Percentiles rank a stretch among this genome's conserved stretches.
These are phyloP conservation scores for Rhodotorula sp. DNA, from an alignment of 1,284 basidiomycete genomes.

Conservation along the genomic window DNA sequence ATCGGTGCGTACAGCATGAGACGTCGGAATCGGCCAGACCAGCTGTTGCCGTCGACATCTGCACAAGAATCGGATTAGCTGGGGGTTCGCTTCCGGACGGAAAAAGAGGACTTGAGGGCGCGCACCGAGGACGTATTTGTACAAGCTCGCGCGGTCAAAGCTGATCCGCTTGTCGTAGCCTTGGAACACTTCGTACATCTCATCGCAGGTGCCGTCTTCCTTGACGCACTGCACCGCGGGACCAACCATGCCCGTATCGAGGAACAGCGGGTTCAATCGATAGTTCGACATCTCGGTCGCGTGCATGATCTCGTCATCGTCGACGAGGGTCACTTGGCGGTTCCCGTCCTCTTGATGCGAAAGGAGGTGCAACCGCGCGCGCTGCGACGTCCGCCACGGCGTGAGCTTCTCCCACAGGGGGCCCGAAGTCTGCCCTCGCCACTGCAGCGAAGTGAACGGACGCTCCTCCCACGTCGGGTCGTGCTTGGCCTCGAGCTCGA, in stretches of 20 bases:
- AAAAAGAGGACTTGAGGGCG: neutral
- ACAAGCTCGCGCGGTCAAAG: conserved; percentile 40
- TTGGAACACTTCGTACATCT: conserved; percentile 40
- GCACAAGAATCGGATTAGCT: neutral
- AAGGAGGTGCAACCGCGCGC: conserved; percentile 38
- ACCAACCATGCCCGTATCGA: conserved; percentile 44
- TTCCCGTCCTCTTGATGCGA: conserved; percentile 34
- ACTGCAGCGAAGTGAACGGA: conserved; percentile 38
- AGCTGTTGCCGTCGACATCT: conserved; percentile 54
- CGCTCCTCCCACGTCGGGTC: conserved; percentile 41
- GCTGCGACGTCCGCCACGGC: conserved; percentile 40
- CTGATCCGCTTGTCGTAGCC: conserved; percentile 41
- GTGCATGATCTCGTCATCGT: conserved; percentile 32
- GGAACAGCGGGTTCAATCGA: conserved; percentile 39
- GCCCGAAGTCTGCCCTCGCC: conserved; percentile 41
- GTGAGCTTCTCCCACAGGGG: conserved; percentile 38
- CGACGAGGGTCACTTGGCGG: conserved; percentile 37
- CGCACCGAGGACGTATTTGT: conserved; percentile 41
- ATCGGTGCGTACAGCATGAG: conserved; percentile 43
- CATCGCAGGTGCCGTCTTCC: conserved; percentile 42
- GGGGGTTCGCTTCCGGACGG: no score
- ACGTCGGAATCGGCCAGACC: conserved; percentile 47
- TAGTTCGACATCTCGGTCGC: conserved; percentile 36
- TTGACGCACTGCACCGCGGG: conserved; percentile 44
- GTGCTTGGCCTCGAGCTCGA: conserved; percentile 38